Base-by-base conservation (phyloP, 2,329 filamentous ascomycete genomes). In the Epichloe baconii region DNA sequence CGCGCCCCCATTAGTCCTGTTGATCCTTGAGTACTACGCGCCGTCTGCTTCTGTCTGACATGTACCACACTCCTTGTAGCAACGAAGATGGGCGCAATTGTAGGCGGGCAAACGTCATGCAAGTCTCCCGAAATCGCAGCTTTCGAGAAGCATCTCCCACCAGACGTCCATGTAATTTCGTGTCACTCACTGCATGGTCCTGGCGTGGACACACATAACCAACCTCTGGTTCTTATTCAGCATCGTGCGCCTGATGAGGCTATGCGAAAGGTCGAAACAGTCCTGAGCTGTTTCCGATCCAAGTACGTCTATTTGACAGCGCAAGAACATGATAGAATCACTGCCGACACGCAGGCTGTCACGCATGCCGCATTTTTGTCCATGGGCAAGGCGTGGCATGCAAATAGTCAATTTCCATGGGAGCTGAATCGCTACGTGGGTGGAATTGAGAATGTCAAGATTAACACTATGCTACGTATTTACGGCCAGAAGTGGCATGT, bases 401-500 rank as follows among this genome's bases (percentile, higher is more conserved):
- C 90, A 35, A 94, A 94, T 66, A 80, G 84, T 53, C 88, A 98
- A 66, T 98, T 97, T 61, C 93, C 94, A 0, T 98, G 93, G 93
- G 91, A 97, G 62, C 82, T 91, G 45, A 82, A 83, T n/a, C 88
- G 93, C 56, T 98, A 97, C 68, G 82, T 96, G 4, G 93, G 93
- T 53, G 94, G 93, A 49, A 95, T 98, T 62, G 93, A 98, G 69
- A 98, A 98, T 67, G 91, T 97, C 61, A 98, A 98, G 72, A 95
- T 97, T 73, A 98, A 98, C 71, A 83, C 97, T 59, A 97, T 89
- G 59, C 74, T 98, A 58, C 89, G 93, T 60, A 97, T 98, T 71
- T 98, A 97, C 72, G 84, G 85, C 54, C 95, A 96, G 68, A 98
- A 97, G 69, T 98, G 94, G 94, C 94, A 98, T 72, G 93, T 98